Evolutionary conservation across 371 early-diverging fungal genomes (phyloP), one percentile per base, ranked within the genome.

Genomic region (Rhizomucor miehei): DNA sequence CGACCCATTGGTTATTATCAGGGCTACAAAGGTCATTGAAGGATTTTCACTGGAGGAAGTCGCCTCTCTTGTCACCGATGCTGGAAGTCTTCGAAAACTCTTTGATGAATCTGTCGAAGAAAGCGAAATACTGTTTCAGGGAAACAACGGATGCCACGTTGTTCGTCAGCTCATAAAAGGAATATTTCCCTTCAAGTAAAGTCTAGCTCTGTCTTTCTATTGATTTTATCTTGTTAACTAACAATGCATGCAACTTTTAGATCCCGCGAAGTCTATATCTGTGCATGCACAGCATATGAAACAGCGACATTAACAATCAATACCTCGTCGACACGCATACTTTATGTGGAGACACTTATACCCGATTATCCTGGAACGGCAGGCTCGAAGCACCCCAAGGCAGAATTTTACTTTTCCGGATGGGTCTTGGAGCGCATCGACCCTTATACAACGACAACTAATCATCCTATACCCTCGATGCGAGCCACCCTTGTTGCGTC

Each of bases 371-470:
- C 67, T 8, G 6, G 63, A 1, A 37, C 56, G 6, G 53, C 51
- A 4, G 60, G 65, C 21, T 48, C 56, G 1, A 79, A 75, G 21
- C 56, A 59, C 19, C 80, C 77, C 0, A 47, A 63, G 14, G 81
- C 70, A 1, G 67, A 67, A 6, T 36, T 81, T 11, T 73, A 69
- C 41, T 49, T 83, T 12, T 80, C 80, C 16, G 84, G 80, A 6
- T 83, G 84, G 84, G 77, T 83, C 10, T 51, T 83, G 13, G 84
- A 81, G 38, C 58, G 76, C 0, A 71, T 83, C 12, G 84, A 83
- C 23, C 84, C 84, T 1, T 83, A 83, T 40, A 81, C 75, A 1
- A 77, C 83, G 8, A 62, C 71, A 2, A 66, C 63, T 20, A 81
- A 77, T 24, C 79, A 83, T 52, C 84, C 81, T 0, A 83, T 83